Percentiles rank a stretch among this genome's conserved stretches.
phyloP scores from a whole-genome alignment of 2,329 filamentous ascomycete species.

The Curvularia sp. region DNA sequence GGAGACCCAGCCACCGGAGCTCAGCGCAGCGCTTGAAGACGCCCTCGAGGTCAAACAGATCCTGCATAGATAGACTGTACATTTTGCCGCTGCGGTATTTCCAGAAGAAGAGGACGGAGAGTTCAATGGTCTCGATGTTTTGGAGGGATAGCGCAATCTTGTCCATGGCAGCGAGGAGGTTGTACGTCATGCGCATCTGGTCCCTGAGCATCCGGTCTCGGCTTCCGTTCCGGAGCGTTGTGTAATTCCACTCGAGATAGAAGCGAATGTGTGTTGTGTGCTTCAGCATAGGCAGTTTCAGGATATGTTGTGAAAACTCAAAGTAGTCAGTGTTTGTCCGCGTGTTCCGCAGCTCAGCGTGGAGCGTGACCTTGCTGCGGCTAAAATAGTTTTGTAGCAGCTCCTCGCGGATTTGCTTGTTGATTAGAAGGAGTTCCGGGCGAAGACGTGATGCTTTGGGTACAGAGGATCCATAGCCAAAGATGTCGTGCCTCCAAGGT shows the following conservation, averaged over 20 bases:
- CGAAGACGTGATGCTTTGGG: constrained; percentile 29
- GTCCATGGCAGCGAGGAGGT: constrained; percentile 44
- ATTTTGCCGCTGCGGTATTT: constrained; percentile 42
- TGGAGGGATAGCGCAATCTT: constrained; percentile 34
- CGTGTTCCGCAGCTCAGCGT: constrained; percentile 45
- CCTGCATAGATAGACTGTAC: constrained; percentile 45
- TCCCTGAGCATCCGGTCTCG: constrained; percentile 31
- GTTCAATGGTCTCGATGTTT: constrained; percentile 40
- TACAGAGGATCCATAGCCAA: constrained; percentile 40
- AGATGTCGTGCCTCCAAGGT: constrained; percentile 45
- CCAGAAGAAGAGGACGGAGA: constrained; percentile 47
- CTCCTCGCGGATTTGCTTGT: constrained; percentile 42
- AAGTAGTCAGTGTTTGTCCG: constrained; percentile 41
- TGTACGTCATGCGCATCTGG: constrained; percentile 41
- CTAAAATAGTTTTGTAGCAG: constrained; percentile 39
- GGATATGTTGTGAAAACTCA: constrained; percentile 46
- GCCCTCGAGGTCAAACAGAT: constrained; percentile 47
- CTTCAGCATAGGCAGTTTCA: constrained; percentile 38
- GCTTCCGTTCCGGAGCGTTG: constrained; percentile 29
- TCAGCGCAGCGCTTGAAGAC: constrained; percentile 45
- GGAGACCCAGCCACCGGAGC: constrained; percentile 38
- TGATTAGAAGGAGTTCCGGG: constrained; percentile 39
- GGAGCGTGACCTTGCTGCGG: constrained; percentile 41
- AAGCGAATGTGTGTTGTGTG: constrained; percentile 41
- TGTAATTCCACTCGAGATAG: constrained; percentile 49